Evolutionary conservation across 148 eudicot species (phyloP), one percentile per base, ranked within the genome.

Genomic region (Silene latifolia): DNA sequence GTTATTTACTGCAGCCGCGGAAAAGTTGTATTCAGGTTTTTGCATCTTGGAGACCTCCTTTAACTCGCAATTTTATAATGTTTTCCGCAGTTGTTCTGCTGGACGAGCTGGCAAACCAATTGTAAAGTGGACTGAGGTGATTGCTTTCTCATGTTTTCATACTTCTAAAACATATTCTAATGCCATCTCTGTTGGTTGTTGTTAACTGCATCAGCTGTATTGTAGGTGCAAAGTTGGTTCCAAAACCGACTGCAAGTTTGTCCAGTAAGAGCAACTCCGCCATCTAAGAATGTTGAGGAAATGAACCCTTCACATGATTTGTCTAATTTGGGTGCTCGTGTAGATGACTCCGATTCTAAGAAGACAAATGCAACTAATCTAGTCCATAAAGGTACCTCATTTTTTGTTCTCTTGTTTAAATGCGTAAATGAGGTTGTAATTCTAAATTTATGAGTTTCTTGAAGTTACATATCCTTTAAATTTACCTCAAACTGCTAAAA

Each of bases 21-120:
- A 32, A 32, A 32, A 32, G 35, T 32, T 32, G 29, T 20, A 72
- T 72, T 23, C 35, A 72, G 39, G 69, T 15, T 32, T 32, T 32
- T 0, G 35, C 4, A 0, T 32, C 29, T 67, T 76, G 27, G 63
- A 69, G 15, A 42, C 54, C 25, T 48, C 39, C 23, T 58, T 20
- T 25, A 61, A 69, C 56, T 70, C 72, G 48, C 54, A 66, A 53
- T 27, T 53, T 62, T 76, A 35, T 51, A 62, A 32, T 32, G 35
- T 32, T 69, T 23, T 71, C 46, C 84, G 81, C 88, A 93, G 98
- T 82, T 71, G 78, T 78, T 89, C 85, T 44, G 85, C 82, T 70
- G 91, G 88, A 79, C 90, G 98, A 72, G 90, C 90, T 75, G 98
- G 98, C 64, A 91, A 91, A 81, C 92, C 97, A 25, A 35, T 79